Evolutionary conservation across 768 basidiomycete species (phyloP), one percentile per base, ranked within the genome.

Genomic region (Leucogyrophana mollusca): DNA sequence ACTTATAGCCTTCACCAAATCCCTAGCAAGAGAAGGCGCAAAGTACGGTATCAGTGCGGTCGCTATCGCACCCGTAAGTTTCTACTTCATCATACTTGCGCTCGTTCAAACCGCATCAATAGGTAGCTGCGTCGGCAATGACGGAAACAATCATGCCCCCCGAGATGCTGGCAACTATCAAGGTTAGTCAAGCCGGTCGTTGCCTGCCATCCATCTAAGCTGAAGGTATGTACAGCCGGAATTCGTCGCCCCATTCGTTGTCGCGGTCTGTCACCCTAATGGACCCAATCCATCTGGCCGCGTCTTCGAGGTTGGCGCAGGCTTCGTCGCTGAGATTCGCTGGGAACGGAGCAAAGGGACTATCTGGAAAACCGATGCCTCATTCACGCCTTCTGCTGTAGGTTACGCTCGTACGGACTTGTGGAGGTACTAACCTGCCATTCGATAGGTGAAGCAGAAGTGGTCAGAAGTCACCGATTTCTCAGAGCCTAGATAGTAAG

Each of bases 61-160:
- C 42, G 89, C 76, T n/a, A 87, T 99, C 53, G 93, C 92, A 2
- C 95, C 95, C 0, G 90, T 94, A 67, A 16, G 86, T 67, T 11
- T 10, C 36, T 8, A 25, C 33, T 30, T 43, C 18, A 32, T 34
- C 23, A 13, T 39, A 32, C 10, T 18, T 20, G 9, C 7, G 20
- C 11, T 20, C 45, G 4, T 3, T 45, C 27, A 23, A 51, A 40
- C 34, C 18, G 11, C 10, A 9, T 11, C 8, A 14, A 10, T 52
- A 93, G 91, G 85, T 90, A 49, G 95, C 95, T n/a, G 95, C 94
- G 1, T 95, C 93, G 3, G 79, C 80, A 3, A 98, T 98, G 95
- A 96, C 94, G 3, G 94, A 86, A 58, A 96, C 93, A 0, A 73
- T 94, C 55, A 90, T 97, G 88, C 90, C 95, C 8, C 86, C 88